phyloP scores from a whole-genome alignment of 371 early-diverging fungal species.

The Capniomyces stellatus region DNA sequence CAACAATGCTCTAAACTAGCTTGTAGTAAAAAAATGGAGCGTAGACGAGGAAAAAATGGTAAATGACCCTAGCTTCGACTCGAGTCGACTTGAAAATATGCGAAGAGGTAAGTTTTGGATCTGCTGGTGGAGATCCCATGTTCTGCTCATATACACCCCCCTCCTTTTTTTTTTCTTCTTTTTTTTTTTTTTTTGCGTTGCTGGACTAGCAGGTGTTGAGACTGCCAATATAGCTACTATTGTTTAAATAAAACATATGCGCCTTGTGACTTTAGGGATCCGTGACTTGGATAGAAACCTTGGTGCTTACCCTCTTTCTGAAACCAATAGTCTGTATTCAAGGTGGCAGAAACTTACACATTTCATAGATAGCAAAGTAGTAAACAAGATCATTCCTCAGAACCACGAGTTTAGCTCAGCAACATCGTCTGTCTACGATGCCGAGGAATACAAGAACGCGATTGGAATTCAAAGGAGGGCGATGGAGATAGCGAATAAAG shows the following conservation, averaged over 20 bases:
- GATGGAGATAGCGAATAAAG: constrained; percentile 5
- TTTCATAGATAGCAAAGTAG: constrained; percentile 34
- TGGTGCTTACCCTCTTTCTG: constrained; percentile 70
- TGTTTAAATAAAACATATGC: too few species aligned
- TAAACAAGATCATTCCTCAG: constrained; percentile 40
- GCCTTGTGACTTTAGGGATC: too few species aligned
- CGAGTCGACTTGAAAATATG: constrained; percentile 27
- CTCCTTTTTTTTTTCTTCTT: too few species aligned
- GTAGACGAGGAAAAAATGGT: constrained; percentile 32
- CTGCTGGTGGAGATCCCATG: too few species aligned
- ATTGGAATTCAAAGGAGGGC: constrained; percentile 9
- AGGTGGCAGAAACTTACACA: constrained; percentile 55
- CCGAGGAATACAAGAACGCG: constrained; percentile 18
- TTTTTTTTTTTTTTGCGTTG: too few species aligned
- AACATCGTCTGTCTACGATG: constrained; percentile 27
- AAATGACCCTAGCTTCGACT: constrained; percentile 29
- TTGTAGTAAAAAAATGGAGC: too few species aligned
- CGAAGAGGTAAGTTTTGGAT: too few species aligned
- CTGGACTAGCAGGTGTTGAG: too few species aligned
- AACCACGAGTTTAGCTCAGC: constrained; percentile 29
- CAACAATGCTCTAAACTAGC: too few species aligned
- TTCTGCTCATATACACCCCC: too few species aligned
- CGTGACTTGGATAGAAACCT: constrained; percentile 61
- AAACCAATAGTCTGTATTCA: constrained; percentile 30
- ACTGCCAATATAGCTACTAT: too few species aligned